phyloP scores from a whole-genome alignment of 2,329 filamentous ascomycete genomes.

The Ramichloridium luteum region DNA sequence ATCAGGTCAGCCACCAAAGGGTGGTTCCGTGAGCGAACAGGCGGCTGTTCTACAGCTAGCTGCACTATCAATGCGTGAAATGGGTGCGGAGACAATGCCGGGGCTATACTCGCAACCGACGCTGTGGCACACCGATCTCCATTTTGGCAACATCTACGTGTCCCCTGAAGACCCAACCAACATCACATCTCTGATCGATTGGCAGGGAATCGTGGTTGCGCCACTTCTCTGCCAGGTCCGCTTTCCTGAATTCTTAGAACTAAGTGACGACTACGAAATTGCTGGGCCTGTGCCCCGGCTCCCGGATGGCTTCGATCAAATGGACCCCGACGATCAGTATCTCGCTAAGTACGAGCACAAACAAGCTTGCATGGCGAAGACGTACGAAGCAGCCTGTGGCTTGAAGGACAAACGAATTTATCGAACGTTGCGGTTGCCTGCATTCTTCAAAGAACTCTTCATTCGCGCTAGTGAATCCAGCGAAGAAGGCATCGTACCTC shows the following conservation, averaged over 20 bases:
- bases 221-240: conserved; percentile 6
- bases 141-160: conserved; percentile 6
- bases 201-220: conserved; percentile 3
- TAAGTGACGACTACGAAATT: conserved; percentile 6
- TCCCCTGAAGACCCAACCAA: conserved; percentile 4
- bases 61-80: conserved; percentile 1
- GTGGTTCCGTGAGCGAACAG: too few species aligned
- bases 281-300: conserved; percentile 3
- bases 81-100: conserved; percentile 3
- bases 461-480: conserved; percentile 5
- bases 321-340: conserved; percentile 4
- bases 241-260: conserved; percentile 5
- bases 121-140: conserved; percentile 6
- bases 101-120: conserved; percentile 3
- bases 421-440: conserved; percentile 2
- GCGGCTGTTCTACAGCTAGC: neutral
- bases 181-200: conserved; percentile 6
- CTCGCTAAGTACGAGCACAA: conserved; percentile 5
- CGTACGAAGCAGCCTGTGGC: conserved; percentile 6
- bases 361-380: conserved; percentile 4
- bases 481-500: conserved; percentile 5
- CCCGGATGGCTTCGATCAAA: conserved; percentile 3
- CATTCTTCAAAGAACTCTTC: conserved; percentile 6
- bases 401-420: conserved; percentile 6
- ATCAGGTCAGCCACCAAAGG: too few species aligned